Conservation (phyloP, 2,329 filamentous ascomycete genomes). For the Aspergillus puulaauensis region DNA sequence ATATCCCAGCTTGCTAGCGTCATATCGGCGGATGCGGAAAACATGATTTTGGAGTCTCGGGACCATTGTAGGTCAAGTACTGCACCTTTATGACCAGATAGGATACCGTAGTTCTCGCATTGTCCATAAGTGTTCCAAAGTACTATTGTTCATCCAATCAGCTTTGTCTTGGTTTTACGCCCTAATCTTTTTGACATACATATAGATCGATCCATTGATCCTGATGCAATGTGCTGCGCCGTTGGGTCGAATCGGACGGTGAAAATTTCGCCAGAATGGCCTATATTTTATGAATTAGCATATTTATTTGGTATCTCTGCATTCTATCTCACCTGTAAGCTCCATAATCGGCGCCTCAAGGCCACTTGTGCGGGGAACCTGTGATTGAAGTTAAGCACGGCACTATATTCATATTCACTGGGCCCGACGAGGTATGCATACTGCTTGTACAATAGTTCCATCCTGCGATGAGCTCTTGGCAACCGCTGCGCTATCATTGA, state of each 20-base stretch:
- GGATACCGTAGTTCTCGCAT: constrained; percentile 89
- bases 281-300: constrained; percentile 30
- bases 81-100: constrained; percentile 87
- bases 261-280: constrained; percentile 80
- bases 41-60: constrained; percentile 85
- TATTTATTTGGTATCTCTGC: background rate
- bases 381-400: constrained; percentile 21
- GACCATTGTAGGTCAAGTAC: constrained; percentile 95
- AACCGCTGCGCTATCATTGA: constrained; percentile 56
- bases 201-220: constrained; percentile 91
- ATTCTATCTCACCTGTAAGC: constrained; percentile 61
- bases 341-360: constrained; percentile 94
- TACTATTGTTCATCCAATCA: constrained; percentile 53
- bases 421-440: constrained; percentile 44
- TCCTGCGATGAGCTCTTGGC: constrained; percentile 57
- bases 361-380: constrained; percentile 77
- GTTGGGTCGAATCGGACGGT: constrained; percentile 85
- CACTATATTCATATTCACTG: background rate
- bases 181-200: constrained; percentile 52
- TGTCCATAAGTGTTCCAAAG: constrained; percentile 91
- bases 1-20: constrained; percentile 93
- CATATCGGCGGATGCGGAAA: constrained; percentile 90
- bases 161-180: background rate
- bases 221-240: constrained; percentile 86
- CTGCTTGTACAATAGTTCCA: constrained; percentile 66